Evolutionary conservation across 345 rosid genomes (phyloP).

Genomic region (Aethionema arabicum): DNA sequence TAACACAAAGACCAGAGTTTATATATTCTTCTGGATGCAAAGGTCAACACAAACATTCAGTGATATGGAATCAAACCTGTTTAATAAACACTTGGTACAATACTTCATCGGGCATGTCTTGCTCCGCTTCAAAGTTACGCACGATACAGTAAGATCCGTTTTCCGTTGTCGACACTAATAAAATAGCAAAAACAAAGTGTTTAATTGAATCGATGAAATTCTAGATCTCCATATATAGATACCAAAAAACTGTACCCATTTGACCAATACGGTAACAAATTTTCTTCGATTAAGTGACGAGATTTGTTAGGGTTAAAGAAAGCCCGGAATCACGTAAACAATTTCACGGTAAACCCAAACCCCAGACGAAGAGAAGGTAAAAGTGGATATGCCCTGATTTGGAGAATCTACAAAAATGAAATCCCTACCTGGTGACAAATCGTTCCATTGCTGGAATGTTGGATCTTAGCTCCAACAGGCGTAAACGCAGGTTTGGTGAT

Average conservation of each 20-base stretch:
- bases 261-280: too few relatives aligned
- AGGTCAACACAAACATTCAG: background rate
- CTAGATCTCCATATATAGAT: background rate
- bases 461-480: constrained; percentile 42
- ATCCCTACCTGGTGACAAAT: constrained; percentile 67
- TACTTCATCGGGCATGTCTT: constrained; percentile 51
- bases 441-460: constrained; percentile 50
- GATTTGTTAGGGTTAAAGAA: background rate
- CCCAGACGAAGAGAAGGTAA: background rate
- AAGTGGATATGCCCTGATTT: background rate
- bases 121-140: constrained; percentile 44
- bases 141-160: constrained; percentile 47
- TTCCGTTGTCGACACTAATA: constrained; percentile 82
- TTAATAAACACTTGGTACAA: constrained; percentile 67
- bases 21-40: constrained; percentile 2
- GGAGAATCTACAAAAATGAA: background rate
- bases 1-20: constrained; percentile 25
- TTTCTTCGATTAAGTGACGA: too few relatives aligned
- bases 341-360: background rate
- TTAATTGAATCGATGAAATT: background rate
- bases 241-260: background rate
- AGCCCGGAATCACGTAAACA: background rate
- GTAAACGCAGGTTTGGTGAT: constrained; percentile 50
- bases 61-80: constrained; percentile 50
- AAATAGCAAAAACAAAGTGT: constrained; percentile 17